Base-by-base conservation (phyloP, 129 eudicot species). In the Solidago caesia region DNA sequence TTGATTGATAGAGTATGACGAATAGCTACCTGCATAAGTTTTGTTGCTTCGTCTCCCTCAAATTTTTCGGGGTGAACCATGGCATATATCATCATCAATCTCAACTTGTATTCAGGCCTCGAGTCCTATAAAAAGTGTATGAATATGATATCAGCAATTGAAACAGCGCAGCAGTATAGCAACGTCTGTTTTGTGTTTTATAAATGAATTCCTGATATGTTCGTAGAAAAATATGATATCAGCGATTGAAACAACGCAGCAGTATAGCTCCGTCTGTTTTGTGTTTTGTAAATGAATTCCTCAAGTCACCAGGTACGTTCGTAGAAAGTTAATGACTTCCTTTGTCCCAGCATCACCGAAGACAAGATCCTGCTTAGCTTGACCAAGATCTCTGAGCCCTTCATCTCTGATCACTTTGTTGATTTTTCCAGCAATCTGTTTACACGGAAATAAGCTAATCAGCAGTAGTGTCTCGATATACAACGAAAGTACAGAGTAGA, bases 331-430 rank as follows among this genome's bases (percentile, higher is more conserved):
- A 69, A 90, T 86, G 74, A 92, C 83, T 86, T 92, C 98, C 83
- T 92, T 92, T 8, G 91, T 83, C 72, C 89, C 98, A 64, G 96
- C 90, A 82, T 92, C 98, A 76, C 98, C 98, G 56, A 90, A 92
- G 47, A 92, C 96, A 67, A 92, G 88, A 83, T 92, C 98, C 86
- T 92, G 98, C 86, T 92, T 96, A 73, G 90, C 85, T 84, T 92
- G 96, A 69, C 98, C 96, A 67, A 92, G 88, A 4, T 92, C 98
- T 41, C 96, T 84, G 58, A 90, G 96, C 56, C 83, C 91, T 77
- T 66, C 64, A 13, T 92, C 96, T 88, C 96, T 84, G 61, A 92
- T 88, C 33, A 78, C 59, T 81, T 70, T 68, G 80, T 90, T 90
- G 48, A 92, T 58, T 80, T 86, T 88, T 70, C 98, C 96, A 79